phyloP scores from a whole-genome alignment of 345 rosid species.

The Dimocarpus longan region DNA sequence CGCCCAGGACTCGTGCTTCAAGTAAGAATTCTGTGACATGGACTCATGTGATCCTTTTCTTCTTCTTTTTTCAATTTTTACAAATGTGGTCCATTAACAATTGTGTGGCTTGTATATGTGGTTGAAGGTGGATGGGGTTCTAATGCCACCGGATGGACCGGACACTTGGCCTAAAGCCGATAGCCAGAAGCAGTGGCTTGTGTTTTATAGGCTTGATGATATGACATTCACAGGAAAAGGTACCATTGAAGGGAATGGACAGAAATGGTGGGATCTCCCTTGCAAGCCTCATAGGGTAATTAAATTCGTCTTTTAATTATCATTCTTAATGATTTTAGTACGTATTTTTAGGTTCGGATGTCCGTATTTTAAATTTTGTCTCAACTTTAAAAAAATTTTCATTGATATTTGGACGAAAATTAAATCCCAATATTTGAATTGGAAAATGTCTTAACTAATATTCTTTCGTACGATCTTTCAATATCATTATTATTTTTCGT shows the following conservation, averaged over 20 bases:
- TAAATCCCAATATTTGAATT: too few relatives aligned
- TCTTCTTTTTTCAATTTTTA: background rate
- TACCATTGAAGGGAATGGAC: constrained; percentile 93
- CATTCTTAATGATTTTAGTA: background rate
- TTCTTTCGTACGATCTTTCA: background rate
- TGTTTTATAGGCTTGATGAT: constrained; percentile 70
- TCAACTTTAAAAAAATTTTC: too few relatives aligned
- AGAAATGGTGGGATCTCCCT: constrained; percentile 98
- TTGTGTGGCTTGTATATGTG: background rate
- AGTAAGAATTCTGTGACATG: constrained; percentile 34
- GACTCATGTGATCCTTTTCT: too few relatives aligned
- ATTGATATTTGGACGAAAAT: too few relatives aligned
- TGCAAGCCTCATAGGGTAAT: constrained; percentile 97
- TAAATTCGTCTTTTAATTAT: background rate
- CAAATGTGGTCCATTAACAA: background rate
- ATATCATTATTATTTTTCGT: background rate
- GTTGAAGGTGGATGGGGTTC: constrained; percentile 67
- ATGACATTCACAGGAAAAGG: constrained; percentile 77
- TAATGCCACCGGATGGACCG: constrained; percentile 94
- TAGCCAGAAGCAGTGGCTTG: constrained; percentile 83
- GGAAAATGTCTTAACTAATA: background rate
- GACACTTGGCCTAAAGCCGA: constrained; percentile 81
- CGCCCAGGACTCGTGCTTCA: constrained; percentile 77
- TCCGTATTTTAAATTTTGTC: too few relatives aligned
- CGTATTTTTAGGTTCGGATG: too few relatives aligned